phyloP scores from a whole-genome alignment of 2,329 filamentous ascomycete genomes.

The Trichoderma aggressivum region DNA sequence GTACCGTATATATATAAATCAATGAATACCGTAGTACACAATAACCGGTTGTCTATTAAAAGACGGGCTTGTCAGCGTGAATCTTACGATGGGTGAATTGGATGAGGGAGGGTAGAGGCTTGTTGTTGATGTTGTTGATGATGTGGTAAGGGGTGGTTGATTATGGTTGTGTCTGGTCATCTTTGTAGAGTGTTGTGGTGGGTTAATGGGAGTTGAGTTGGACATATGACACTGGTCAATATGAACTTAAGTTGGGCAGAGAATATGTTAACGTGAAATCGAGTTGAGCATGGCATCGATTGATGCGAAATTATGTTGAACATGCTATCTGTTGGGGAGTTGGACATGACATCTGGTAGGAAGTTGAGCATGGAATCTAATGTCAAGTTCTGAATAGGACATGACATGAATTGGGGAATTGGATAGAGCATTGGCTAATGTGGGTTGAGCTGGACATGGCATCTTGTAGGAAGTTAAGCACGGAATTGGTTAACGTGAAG shows the following conservation, averaged over 20 bases:
- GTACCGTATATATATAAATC: not conserved
- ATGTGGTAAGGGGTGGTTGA: not conserved
- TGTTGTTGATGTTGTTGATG: no score
- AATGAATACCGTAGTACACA: not conserved
- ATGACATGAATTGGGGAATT: not conserved
- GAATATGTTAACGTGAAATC: not conserved
- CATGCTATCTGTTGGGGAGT: no score
- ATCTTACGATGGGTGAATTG: not conserved
- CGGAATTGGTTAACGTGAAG: no score
- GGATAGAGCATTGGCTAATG: not conserved
- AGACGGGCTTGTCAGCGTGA: not conserved
- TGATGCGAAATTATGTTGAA: no score
- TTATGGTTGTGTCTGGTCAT: not conserved
- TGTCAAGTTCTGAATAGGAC: not conserved
- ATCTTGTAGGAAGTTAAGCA: no score
- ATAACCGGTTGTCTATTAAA: not conserved
- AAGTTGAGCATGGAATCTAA: no score
- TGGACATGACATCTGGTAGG: no score
- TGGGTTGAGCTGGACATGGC: no score
- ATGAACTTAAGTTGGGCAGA: not conserved
- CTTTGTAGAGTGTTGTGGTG: not conserved
- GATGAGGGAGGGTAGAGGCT: not conserved
- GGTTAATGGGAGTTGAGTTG: not conserved
- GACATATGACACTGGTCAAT: not conserved
- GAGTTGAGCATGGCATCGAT: no score